phyloP scores from a whole-genome alignment of 2,329 filamentous ascomycete genomes.

The Curvularia hawaiiensis region DNA sequence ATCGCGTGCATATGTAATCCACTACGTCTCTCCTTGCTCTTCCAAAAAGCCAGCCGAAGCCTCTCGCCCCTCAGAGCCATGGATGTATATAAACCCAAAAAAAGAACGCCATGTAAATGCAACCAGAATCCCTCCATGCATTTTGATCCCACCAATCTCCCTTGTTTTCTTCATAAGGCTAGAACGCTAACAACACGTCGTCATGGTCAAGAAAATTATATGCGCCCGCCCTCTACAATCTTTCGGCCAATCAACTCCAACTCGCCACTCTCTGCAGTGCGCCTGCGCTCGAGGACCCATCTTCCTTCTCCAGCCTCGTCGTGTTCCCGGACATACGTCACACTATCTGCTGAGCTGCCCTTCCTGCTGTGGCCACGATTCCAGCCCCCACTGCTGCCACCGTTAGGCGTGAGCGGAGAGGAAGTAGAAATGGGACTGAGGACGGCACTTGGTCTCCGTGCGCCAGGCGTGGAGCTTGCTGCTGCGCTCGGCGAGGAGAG shows the following conservation, averaged over 20 bases:
- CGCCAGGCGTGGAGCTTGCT: conserved; percentile 26
- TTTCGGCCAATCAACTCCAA: conserved; percentile 69
- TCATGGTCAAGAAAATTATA: conserved; percentile 15
- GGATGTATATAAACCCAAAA: no score
- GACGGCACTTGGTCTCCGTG: conserved; percentile 36
- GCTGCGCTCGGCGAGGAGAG: conserved; percentile 31
- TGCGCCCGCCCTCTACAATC: conserved; percentile 62
- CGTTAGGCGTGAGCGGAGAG: conserved; percentile 39
- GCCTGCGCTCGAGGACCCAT: conserved; percentile 72
- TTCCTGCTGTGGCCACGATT: conserved; percentile 44
- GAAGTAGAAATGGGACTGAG: conserved; percentile 41
- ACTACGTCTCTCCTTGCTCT: not conserved
- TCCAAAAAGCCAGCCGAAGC: not conserved
- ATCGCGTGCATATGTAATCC: not conserved
- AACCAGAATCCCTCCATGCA: not conserved
- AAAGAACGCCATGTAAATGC: conserved; percentile 1
- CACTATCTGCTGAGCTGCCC: conserved; percentile 64
- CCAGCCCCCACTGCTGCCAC: conserved; percentile 29
- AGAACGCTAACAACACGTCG: not conserved
- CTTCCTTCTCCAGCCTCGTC: conserved; percentile 63
- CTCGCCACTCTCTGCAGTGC: conserved; percentile 69
- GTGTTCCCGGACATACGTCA: conserved; percentile 68
- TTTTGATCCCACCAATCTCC: not conserved
- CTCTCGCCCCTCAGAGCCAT: not conserved
- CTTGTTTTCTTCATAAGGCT: not conserved